phyloP scores from a whole-genome alignment of 805 yeast genomes.

The Nakazawaea siamensis region DNA sequence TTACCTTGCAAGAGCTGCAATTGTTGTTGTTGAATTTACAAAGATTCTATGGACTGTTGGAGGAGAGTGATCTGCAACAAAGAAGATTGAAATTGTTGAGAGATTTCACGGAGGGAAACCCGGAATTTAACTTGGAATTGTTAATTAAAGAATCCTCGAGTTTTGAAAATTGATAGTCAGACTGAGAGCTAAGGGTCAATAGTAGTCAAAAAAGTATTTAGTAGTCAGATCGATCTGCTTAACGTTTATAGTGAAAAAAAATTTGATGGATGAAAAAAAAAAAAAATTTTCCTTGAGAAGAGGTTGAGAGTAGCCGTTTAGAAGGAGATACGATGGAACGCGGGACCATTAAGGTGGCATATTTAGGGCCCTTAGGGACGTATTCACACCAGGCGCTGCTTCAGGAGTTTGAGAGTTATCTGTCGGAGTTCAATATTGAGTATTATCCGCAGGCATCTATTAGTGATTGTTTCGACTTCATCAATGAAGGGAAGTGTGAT shows the following conservation, averaged over 20 bases:
- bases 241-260: no score
- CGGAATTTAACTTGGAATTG: slow-evolving; percentile 55
- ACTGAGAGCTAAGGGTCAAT: no score
- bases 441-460: slow-evolving; percentile 34
- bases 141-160: slow-evolving; percentile 70
- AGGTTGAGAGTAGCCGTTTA: no score
- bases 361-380: slow-evolving; percentile 86
- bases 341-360: slow-evolving; percentile 43
- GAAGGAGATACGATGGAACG: not conserved
- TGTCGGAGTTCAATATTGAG: slow-evolving; percentile 17
- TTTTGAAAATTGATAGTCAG: slow-evolving; percentile 45
- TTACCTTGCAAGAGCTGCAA: slow-evolving; percentile 72
- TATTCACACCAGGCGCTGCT: slow-evolving; percentile 81
- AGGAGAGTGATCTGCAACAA: slow-evolving; percentile 29
- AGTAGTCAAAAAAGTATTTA: no score
- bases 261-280: no score
- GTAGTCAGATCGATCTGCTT: no score
- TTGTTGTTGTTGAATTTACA: slow-evolving; percentile 68
- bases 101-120: slow-evolving; percentile 64
- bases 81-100: slow-evolving; percentile 50
- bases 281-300: no score
- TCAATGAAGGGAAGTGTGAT: slow-evolving; percentile 39
- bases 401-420: slow-evolving; percentile 25
- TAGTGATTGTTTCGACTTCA: slow-evolving; percentile 53
- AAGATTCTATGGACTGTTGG: slow-evolving; percentile 72